Base-by-base conservation (phyloP, 352 stramenopile genomes). In the Thraustotheca clavata region DNA sequence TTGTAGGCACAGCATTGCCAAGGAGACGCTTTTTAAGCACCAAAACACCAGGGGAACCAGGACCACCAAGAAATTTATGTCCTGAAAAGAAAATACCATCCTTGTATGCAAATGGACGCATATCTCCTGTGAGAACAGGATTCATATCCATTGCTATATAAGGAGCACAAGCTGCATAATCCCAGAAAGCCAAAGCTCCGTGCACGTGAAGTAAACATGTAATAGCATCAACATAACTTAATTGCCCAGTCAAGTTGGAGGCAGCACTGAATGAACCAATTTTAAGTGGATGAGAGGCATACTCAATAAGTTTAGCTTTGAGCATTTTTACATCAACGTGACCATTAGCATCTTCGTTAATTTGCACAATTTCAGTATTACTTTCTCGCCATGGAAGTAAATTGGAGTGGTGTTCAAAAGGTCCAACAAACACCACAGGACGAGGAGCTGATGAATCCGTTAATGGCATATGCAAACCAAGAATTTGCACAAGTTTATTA, bases 351-450 rank as follows among this genome's bases (percentile, higher is more conserved):
- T 81, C 70, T 40, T 88, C 85, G 1, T 76, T 74, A 31, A 97
- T 82, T 27, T 70, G 69, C 24, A 96, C 74, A 22, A 97, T 80
- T n/a, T 96, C 80, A 1, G 81, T 83, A 9, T 62, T 76, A 55
- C 79, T 93, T 76, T 99, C 96, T 46, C 96, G 73, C 96, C 96
- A 99, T 4, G 95, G 95, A 9, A 99, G 72, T 14, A 99, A 68
- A 76, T 99, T 99, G 32, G 91, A 98, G 72, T 99, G 96, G 73
- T 99, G 96, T 71, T 98, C 96, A 60, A 97, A 98, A 5, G 95
- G 95, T 39, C 91, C 82, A 16, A 91, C 88, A 49, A 97, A 91
- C 54, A 98, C 88, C 7, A 98, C 83, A 0, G 92, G 81, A 14
- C 39, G 39, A 11, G 49, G 29, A 4, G 14, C 29, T 9, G n/a